A percentile compares a stretch with the other conserved stretches of the same genome.
phyloP scores from a whole-genome alignment of 441 rosid species.

The Biscutella auriculata region DNA sequence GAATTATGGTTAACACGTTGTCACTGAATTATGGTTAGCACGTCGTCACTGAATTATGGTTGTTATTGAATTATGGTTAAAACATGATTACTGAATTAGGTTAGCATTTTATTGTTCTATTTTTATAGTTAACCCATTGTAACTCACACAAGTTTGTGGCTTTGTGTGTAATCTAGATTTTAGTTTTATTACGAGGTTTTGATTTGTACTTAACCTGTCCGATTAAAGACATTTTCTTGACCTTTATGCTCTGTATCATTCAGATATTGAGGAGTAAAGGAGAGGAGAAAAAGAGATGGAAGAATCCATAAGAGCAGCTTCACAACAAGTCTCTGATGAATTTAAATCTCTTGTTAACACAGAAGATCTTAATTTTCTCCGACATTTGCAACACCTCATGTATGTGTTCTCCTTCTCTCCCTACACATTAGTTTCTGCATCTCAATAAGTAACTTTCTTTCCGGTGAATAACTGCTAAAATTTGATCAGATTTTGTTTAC shows the following conservation, averaged over 20 bases:
- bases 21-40: too few species aligned
- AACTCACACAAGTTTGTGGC: too few species aligned
- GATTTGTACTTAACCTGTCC: too few species aligned
- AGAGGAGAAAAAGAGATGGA: constrained; percentile 8
- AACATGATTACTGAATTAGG: too few species aligned
- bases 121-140: too few species aligned
- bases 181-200: too few species aligned
- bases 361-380: constrained; percentile 50
- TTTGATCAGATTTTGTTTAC: neutral
- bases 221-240: too few species aligned
- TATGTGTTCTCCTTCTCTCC: constrained; percentile 3
- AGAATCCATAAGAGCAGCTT: constrained; percentile 45
- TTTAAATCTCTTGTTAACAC: constrained; percentile 57
- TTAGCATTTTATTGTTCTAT: too few species aligned
- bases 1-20: too few species aligned
- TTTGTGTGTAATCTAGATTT: too few species aligned
- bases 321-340: constrained; percentile 47
- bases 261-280: neutral
- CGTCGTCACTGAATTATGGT: too few species aligned
- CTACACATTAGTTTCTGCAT: neutral
- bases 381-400: constrained; percentile 71
- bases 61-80: too few species aligned
- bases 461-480: neutral
- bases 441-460: neutral
- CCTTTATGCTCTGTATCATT: neutral